Evolutionary conservation across 106 monocot genomes (phyloP).

Genomic region (Dendrobium chrysotoxum): DNA sequence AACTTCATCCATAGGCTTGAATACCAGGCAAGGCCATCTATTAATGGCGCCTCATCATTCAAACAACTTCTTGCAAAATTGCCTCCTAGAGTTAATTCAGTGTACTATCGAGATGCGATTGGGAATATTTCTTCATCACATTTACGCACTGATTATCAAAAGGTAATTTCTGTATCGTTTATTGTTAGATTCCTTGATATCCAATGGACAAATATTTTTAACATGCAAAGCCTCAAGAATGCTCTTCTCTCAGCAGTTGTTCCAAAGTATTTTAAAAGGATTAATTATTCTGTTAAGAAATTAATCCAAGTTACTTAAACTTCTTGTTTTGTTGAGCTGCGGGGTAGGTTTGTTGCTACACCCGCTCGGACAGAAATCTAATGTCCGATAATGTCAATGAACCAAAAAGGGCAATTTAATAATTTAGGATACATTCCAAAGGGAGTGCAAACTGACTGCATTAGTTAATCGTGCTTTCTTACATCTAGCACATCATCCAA

Average conservation of each 20-base stretch:
- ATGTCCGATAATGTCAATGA: too few species aligned
- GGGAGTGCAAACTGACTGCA: too few species aligned
- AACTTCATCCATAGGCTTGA: conserved; percentile 56
- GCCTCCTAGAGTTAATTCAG: conserved; percentile 79
- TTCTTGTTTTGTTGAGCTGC: background rate
- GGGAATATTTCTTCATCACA: conserved; percentile 86
- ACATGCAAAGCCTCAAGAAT: background rate
- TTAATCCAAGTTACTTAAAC: background rate
- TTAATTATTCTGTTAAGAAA: background rate
- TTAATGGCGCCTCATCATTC: conserved; percentile 62
- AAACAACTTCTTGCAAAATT: conserved; percentile 65
- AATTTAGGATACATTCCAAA: too few species aligned
- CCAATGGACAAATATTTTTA: background rate
- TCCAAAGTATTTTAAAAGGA: background rate
- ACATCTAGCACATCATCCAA: too few species aligned
- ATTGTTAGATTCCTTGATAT: background rate
- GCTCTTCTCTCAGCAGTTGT: background rate
- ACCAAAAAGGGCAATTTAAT: too few species aligned
- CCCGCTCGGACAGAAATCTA: background rate
- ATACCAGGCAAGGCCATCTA: conserved; percentile 64
- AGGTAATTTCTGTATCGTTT: conserved; percentile 33
- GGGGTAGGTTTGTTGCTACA: background rate
- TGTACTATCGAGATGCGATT: conserved; percentile 79
- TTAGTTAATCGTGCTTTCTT: too few species aligned
- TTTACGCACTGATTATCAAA: conserved; percentile 43